Conservation (phyloP, 768 basidiomycete genomes). For the Kwoniella sp. region DNA sequence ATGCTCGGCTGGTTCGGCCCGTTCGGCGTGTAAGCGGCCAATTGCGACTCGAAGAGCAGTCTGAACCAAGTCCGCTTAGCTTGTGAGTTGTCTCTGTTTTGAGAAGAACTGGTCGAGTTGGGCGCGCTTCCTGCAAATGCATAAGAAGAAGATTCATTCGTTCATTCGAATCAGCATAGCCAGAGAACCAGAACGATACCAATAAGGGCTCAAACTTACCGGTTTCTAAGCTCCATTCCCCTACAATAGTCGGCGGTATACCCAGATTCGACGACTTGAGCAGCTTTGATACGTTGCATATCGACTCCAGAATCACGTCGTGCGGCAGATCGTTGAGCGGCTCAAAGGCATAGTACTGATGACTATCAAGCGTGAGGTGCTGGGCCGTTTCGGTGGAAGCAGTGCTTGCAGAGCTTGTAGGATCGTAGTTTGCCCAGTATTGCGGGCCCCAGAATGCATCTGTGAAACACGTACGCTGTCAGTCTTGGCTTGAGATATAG, state of each 20-base stretch:
- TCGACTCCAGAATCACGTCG: constrained; percentile 45
- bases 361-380: constrained; percentile 43
- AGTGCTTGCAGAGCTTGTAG: constrained; percentile 12
- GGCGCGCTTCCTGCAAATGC: constrained; percentile 22
- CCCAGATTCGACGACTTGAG: constrained; percentile 29
- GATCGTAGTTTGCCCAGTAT: constrained; percentile 52
- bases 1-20: constrained; percentile 32
- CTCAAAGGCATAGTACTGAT: constrained; percentile 55
- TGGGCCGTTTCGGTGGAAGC: constrained; percentile 15
- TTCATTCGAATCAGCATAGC: not conserved
- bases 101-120: constrained; percentile 28
- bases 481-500: not conserved
- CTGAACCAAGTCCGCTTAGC: constrained; percentile 53
- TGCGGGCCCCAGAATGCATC: constrained; percentile 52
- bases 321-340: constrained; percentile 49
- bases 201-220: constrained; percentile 22
- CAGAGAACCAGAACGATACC: too few relatives aligned
- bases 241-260: constrained; percentile 36
- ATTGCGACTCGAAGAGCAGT: constrained; percentile 53
- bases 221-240: constrained; percentile 55
- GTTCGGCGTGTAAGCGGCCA: constrained; percentile 48
- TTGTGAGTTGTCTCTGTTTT: constrained; percentile 30
- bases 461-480: constrained; percentile 1
- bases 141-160: not conserved
- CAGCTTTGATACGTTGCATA: constrained; percentile 47